phyloP scores from a whole-genome alignment of 2,329 filamentous ascomycete genomes.

The Fusarium scirpi region DNA sequence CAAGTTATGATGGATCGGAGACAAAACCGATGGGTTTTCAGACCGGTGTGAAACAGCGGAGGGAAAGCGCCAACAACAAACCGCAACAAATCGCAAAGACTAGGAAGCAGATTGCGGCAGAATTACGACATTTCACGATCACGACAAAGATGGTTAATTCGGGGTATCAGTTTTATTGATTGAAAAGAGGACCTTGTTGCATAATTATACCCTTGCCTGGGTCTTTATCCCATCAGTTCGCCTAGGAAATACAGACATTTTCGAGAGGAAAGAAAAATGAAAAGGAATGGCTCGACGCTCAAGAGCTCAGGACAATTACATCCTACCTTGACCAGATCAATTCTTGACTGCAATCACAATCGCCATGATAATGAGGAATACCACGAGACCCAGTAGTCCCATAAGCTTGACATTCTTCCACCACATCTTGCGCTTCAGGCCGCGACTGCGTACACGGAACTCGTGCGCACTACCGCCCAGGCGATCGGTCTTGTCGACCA shows the following conservation, averaged over 20 bases:
- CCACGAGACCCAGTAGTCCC: constrained; percentile 78
- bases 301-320: constrained; percentile 5
- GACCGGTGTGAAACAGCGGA: background rate
- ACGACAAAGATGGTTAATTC: constrained; percentile 2
- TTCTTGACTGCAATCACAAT: constrained; percentile 67
- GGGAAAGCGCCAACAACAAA: background rate
- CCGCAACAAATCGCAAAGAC: background rate
- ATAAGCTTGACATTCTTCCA: constrained; percentile 99
- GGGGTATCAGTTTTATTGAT: constrained; percentile 38
- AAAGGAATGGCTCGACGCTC: constrained; percentile 34
- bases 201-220: constrained; percentile 43
- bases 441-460: constrained; percentile 87
- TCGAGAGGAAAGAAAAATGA: constrained; percentile 32
- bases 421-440: constrained; percentile 95
- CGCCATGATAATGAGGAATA: constrained; percentile 68
- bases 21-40: background rate
- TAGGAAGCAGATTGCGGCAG: background rate
- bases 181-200: constrained; percentile 40
- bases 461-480: constrained; percentile 89
- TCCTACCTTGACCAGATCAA: constrained; percentile 25
- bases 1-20: constrained; percentile 51
- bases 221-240: constrained; percentile 39
- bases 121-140: constrained; percentile 6
- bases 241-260: constrained; percentile 38
- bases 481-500: constrained; percentile 97